phyloP scores from a whole-genome alignment of 768 basidiomycete genomes.

The Epithele typhae region DNA sequence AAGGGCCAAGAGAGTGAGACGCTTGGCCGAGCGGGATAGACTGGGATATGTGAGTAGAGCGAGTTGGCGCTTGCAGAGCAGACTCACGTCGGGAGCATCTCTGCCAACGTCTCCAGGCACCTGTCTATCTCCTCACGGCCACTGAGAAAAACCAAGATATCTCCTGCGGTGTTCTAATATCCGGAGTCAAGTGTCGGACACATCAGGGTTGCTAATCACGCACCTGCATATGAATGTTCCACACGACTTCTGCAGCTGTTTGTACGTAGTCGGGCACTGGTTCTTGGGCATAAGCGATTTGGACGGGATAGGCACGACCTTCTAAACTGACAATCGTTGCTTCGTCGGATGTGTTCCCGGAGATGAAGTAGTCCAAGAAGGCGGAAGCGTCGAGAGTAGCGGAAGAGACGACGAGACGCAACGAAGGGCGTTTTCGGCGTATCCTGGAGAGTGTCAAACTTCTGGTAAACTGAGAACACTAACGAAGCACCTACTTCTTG shows the following conservation, averaged over 20 bases:
- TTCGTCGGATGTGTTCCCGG: conserved; percentile 56
- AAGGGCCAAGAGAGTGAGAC: conserved; percentile 67
- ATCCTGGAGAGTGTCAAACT: conserved; percentile 51
- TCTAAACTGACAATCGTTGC: conserved; percentile 86
- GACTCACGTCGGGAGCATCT: conserved; percentile 68
- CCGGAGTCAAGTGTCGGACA: not conserved
- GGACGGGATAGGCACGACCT: conserved; percentile 93
- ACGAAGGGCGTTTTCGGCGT: conserved; percentile 81
- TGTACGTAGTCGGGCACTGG: conserved; percentile 77
- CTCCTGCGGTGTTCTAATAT: conserved; percentile 82
- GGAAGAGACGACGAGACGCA: conserved; percentile 90
- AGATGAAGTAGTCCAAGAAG: conserved; percentile 86
- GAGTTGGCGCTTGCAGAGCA: not conserved
- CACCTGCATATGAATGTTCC: conserved; percentile 80
- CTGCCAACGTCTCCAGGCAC: conserved; percentile 75
- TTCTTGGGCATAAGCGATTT: conserved; percentile 81
- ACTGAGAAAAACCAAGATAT: conserved; percentile 91
- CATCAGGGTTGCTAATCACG: conserved; percentile 17
- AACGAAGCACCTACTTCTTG: conserved; percentile 63
- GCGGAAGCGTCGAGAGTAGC: conserved; percentile 92
- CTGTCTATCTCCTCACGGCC: conserved; percentile 96
- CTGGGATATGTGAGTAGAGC: conserved; percentile 26
- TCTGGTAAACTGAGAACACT: not conserved
- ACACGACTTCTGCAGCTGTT: conserved; percentile 77
- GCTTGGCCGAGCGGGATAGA: conserved; percentile 48